phyloP scores from a whole-genome alignment of 140 eudicot genomes.

The Erigeron philadelphicus region DNA sequence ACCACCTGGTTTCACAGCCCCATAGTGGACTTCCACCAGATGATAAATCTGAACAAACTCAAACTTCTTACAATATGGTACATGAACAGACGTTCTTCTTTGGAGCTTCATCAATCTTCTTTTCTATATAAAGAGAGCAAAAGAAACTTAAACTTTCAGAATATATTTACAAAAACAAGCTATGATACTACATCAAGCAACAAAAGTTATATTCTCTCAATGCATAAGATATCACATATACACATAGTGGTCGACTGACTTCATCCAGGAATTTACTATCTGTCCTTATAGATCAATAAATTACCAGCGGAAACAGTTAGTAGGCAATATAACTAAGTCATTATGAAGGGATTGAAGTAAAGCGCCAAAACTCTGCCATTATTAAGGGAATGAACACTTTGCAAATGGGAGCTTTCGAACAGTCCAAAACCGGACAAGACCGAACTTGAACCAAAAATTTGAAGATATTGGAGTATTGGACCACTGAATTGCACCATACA shows the following conservation, averaged over 20 bases:
- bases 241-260: not conserved
- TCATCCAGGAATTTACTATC: not conserved
- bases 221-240: not conserved
- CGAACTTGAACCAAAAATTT: too few species aligned
- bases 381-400: not conserved
- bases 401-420: not conserved
- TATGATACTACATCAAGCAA: not conserved
- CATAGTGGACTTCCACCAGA: constrained; percentile 25
- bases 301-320: not conserved
- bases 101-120: constrained; percentile 75
- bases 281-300: not conserved
- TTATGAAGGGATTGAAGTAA: not conserved
- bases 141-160: constrained; percentile 4
- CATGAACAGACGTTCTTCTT: constrained; percentile 55
- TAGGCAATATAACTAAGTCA: not conserved
- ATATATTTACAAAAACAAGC: not conserved
- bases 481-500: too few species aligned
- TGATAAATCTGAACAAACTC: constrained; percentile 31
- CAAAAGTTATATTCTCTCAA: not conserved
- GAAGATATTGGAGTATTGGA: too few species aligned
- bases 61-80: constrained; percentile 53
- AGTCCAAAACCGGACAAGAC: too few species aligned
- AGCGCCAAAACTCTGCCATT: not conserved
- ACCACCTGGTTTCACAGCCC: constrained; percentile 30
- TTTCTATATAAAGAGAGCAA: constrained; percentile 41